Evolutionary conservation across 1,284 basidiomycete genomes (phyloP), one percentile per base, ranked within the genome.

Genomic region (Anthracocystis panici-leucophaei): DNA sequence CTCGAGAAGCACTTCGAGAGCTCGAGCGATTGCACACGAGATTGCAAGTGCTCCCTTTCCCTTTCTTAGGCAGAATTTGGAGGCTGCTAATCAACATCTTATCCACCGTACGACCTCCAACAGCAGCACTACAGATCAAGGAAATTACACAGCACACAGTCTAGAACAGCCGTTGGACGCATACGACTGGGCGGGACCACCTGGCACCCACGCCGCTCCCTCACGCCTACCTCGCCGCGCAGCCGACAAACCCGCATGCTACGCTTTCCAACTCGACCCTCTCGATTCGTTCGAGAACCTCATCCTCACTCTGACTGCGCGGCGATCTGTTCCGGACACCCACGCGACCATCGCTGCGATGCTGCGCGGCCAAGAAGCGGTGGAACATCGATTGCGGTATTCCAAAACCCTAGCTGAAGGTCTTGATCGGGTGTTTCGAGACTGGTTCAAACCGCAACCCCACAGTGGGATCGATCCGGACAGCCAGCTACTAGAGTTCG

Each of bases 201-300:
- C 56, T 0, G 72, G 64, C 20, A 61, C 59, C 6, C 52, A 48
- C n/a, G 65, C 62, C 16, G 35, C 55, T 1, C 57, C 60, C 12
- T 52, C 64, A 9, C 40, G 62, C 3, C 8, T 48, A 0, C 46
- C 60, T 2, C 48, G 60, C 1, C 56, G 53, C 21, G 66, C 56
- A 5, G 52, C 52, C 4, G 49, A 60, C 27, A 65, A 67, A 27
- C 57, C 75, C 5, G 68, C 73, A 6, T 70, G 68, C 42, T 79
- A 79, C 57, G 65, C 70, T 11, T 78, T 80, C 45, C 79, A 81
- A 52, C 79, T 78, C 41, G 79, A 80, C 23, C 70, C 79, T 1
- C 68, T 81, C 21, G 79, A 81, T 33, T 78, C 75, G 33, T 81
- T 81, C 20, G 79, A 81, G 40, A 69, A 61, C 20, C 74, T 79